Base-by-base conservation (phyloP, 148 eudicot genomes). In the Vaccinium vitisidaea region DNA sequence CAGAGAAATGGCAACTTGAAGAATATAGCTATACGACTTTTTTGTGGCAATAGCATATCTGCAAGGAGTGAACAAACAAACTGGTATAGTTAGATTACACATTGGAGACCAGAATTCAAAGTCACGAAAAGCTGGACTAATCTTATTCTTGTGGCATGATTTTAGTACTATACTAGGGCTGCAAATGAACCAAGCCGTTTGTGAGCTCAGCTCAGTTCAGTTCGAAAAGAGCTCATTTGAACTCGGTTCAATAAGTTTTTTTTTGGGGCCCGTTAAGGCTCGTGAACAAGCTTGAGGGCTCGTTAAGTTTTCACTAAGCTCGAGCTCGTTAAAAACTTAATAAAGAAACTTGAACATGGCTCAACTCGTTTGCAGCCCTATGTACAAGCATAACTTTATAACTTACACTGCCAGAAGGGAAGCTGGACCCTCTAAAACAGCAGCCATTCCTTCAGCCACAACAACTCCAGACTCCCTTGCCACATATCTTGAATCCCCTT, bases 401-500 rank as follows among this genome's bases (percentile, higher is more conserved):
- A 90, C 98, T 88, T 93, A 96, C 99, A 91, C 91, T 18, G 95
- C 95, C 79, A 96, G 86, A 79, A 96, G 89, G 73, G 91, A 93
- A 82, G 92, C 93, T n/a, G 99, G 99, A 69, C 99, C 99, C 89
- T 88, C 93, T 2, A 94, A 30, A 69, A 93, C 97, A 76, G 92
- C 90, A 10, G 98, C 93, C 25, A 96, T 77, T 83, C 94, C 95
- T 91, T 94, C 99, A 70, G 94, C 89, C 27, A 95, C 80, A 69
- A 96, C 88, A 70, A 92, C 82, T 83, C 86, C 94, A 58, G 95
- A 83, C 83, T 96, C 99, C 80, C 95, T 88, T 56, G 83, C 92
- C n/a, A 82, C 99, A 73, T 96, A 96, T 88, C 98, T 91, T 82
- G 98, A 94, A 85, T 96, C 99, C 76, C 99, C 99, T 88, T 90